Evolutionary conservation across 306 rosid genomes (phyloP), one percentile per base, ranked within the genome.

Genomic region (Cucumis melo): DNA sequence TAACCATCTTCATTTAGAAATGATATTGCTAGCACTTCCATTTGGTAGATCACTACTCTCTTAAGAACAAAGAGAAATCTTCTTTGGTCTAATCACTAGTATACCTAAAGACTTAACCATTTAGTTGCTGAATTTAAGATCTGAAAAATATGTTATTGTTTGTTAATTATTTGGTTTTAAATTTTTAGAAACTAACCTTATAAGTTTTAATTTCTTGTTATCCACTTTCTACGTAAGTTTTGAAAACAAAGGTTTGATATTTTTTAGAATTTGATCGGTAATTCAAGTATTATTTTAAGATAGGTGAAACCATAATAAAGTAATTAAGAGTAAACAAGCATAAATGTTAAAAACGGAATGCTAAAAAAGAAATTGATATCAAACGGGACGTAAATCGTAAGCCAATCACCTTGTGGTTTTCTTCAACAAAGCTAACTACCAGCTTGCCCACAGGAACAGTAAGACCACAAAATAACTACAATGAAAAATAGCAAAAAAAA

Each of bases 361-460:
- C 17, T 46, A 46, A 46, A 44, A 44, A 44, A 0, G 15, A 44
- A 44, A 44, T 44, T 3, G 50, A 1, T 12, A 46, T 46, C 53
- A 46, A 46, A 12, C 53, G 0, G 50, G 16, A 5, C 6, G 5
- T 46, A 57, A 57, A 74, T 53, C 2, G 24, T 74, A 16, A 42
- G 56, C 29, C 73, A 80, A 88, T 86, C 80, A 84, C 97, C 88
- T 80, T 67, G 81, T 93, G 93, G 86, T 89, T 89, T 64, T 91
- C 90, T 85, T 86, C 83, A 20, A 93, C 92, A 79, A 74, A 93
- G 80, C 87, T 79, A 76, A 86, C 78, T 32, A 89, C 93, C 71
- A 88, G 71, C 78, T 84, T 91, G 84, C 93, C 98, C 81, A 88
- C 66, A 0, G 98, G 98, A 53, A 89, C 41, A 56, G 96, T 93